Evolutionary conservation across 2,329 filamentous ascomycete genomes (phyloP).

Genomic region (Alternaria infectoria): DNA sequence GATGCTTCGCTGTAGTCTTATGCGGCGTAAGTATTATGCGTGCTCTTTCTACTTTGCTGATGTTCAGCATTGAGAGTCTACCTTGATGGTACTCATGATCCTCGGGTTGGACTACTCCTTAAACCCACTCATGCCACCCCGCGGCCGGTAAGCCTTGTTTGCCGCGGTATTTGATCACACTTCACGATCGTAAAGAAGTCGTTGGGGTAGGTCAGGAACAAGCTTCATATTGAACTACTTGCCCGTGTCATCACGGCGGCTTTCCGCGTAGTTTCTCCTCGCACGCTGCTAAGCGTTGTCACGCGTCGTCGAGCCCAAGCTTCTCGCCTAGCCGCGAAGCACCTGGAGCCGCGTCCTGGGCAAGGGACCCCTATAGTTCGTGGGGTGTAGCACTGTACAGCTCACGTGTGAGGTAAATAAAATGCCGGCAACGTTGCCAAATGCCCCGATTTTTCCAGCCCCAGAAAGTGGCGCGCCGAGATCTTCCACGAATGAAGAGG

Average conservation of each 20-base stretch:
- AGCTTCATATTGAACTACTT: not conserved
- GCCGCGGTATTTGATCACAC: conserved; percentile 3
- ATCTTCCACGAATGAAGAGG: conserved; percentile 27
- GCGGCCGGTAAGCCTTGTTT: conserved; percentile 5
- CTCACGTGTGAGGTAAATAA: conserved; percentile 18
- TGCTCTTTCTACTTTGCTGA: not conserved
- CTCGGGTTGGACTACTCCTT: not conserved
- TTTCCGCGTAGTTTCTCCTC: not conserved
- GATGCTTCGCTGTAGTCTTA: not conserved
- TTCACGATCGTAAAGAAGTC: not conserved
- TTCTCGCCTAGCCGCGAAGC: conserved; percentile 23
- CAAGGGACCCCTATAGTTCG: conserved; percentile 1
- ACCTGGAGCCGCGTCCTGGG: conserved; percentile 8
- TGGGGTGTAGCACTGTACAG: not conserved
- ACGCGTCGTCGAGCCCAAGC: conserved; percentile 18
- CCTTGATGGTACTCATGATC: not conserved
- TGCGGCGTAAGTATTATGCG: not conserved
- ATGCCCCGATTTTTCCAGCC: conserved; percentile 16
- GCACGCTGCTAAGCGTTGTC: not conserved
- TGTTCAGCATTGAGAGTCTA: not conserved
- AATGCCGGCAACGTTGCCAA: conserved; percentile 8
- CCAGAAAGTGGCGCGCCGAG: conserved; percentile 15
- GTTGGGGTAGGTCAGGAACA: not conserved
- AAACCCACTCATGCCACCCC: not conserved
- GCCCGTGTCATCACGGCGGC: not conserved